Base-by-base conservation (phyloP, 2,329 filamentous ascomycete species). In the Clonostachys chloroleuca region DNA sequence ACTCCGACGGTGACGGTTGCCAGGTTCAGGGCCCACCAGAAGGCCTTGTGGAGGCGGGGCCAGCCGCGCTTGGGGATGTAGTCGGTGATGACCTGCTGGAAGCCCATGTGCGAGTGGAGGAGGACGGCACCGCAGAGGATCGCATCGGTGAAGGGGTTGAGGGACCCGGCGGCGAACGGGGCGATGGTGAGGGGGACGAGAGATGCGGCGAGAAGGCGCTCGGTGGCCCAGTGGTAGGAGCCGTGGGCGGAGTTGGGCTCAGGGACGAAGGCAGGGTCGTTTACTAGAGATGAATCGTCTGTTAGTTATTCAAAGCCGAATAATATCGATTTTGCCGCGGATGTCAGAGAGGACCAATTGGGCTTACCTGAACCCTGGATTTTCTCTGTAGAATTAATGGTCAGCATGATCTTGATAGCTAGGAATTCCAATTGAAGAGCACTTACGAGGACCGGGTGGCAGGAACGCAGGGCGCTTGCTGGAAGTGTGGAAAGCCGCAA, bases 221-320 rank as follows among this genome's bases (percentile, higher is more conserved):
- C 94, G 62, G 96, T 96, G 51, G 87, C 89, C 94, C 94, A 99
- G 81, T 99, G 94, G 77, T 97, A 99, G 69, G 88, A 95, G 59
- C 94, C 94, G 73, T 99, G 89, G 47, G 83, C 75, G 40, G 92
- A 84, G 57, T 80, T 82, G 46, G 89, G 72, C 18, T 80, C 65
- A 42, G 91, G 92, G 20, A 96, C 70, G 37, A 81, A 82, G 34
- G 81, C 87, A 47, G 94, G 82, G 62, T 97, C 92, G 73, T 99
- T 99, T 64, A 92, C 90, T 87, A 61, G 17, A 30, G 10, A 34
- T 14, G 35, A 37, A 40, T 34, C 30, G 41, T 17, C 43, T 20
- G 42, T 52, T 42, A 52, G 49, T 39, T 52, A 51, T n/a, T 33
- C 20, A 16, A 8, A 24, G 34, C 47, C 42, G 42, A 35, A n/a